phyloP scores from a whole-genome alignment of 2,329 filamentous ascomycete species.

The Colletotrichum graminicola region DNA sequence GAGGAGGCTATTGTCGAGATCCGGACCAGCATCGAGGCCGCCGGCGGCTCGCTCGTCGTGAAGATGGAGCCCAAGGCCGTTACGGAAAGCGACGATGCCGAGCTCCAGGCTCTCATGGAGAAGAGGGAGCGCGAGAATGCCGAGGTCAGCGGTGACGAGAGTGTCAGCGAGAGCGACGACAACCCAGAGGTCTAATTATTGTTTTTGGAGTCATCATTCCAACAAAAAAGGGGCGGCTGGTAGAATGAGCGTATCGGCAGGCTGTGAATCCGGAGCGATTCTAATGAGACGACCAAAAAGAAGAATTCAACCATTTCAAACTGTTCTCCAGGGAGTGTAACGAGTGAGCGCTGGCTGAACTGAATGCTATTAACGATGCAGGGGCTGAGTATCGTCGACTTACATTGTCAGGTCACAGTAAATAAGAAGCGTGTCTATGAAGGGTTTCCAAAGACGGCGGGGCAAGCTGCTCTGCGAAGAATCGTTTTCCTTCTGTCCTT shows the following conservation, averaged over 20 bases:
- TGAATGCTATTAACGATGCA: not conserved
- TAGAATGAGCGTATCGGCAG: slow-evolving; percentile 42
- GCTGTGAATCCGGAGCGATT: slow-evolving; percentile 37
- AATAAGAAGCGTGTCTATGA: not conserved
- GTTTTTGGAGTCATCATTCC: slow-evolving; percentile 50
- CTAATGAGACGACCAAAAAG: slow-evolving; percentile 41
- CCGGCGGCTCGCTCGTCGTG: slow-evolving; percentile 84
- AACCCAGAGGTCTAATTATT: slow-evolving; percentile 58
- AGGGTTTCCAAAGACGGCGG: not conserved
- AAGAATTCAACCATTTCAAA: slow-evolving; percentile 32
- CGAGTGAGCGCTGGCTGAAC: not conserved
- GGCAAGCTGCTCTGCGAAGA: not conserved
- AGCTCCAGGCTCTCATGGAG: slow-evolving; percentile 98
- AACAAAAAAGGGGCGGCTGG: slow-evolving; percentile 40
- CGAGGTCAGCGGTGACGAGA: slow-evolving; percentile 97
- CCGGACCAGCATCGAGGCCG: slow-evolving; percentile 79
- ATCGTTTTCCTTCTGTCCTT: not conserved
- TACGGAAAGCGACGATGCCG: slow-evolving; percentile 97
- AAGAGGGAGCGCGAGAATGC: slow-evolving; percentile 98
- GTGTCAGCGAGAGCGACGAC: slow-evolving; percentile 94
- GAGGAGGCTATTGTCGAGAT: slow-evolving; percentile 93
- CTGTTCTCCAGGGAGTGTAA: not conserved
- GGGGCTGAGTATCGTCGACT: not conserved
- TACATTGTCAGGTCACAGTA: too few relatives aligned
- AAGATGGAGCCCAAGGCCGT: slow-evolving; percentile 99